Conservation (phyloP, 2,329 filamentous ascomycete genomes). For the Shiraia bambusicola region DNA sequence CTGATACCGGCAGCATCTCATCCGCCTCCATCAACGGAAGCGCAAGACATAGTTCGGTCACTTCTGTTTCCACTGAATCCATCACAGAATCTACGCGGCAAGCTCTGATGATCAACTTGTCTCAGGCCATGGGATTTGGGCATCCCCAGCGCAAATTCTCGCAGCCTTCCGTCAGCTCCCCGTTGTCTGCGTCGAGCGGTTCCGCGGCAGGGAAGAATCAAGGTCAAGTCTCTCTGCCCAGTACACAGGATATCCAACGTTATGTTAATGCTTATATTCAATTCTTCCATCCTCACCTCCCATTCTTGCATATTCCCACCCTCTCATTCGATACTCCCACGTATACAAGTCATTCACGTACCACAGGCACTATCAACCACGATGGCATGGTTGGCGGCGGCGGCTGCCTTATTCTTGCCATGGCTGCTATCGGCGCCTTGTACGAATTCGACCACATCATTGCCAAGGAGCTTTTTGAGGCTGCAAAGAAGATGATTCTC, state of each 20-base stretch:
- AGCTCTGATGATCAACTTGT: conserved; percentile 62
- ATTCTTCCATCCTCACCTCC: conserved; percentile 90
- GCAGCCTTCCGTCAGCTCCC: conserved; percentile 58
- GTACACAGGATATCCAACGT: conserved; percentile 81
- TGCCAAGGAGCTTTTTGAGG: conserved; percentile 85
- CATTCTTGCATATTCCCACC: conserved; percentile 91
- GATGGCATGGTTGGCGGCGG: conserved; percentile 69
- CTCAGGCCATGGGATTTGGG: conserved; percentile 59
- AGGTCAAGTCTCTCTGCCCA: conserved; percentile 65
- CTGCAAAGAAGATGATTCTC: conserved; percentile 93
- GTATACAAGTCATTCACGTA: conserved; percentile 61
- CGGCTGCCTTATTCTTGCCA: conserved; percentile 82
- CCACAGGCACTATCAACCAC: conserved; percentile 56
- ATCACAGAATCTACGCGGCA: conserved; percentile 68
- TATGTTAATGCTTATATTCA: conserved; percentile 88
- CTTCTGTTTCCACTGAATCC: conserved; percentile 63
- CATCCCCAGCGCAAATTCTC: conserved; percentile 59
- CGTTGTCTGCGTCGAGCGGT: conserved; percentile 45
- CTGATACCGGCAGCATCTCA: conserved; percentile 63
- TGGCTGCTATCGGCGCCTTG: conserved; percentile 82
- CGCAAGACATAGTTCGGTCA: conserved; percentile 61
- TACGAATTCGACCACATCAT: conserved; percentile 82
- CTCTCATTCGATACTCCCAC: conserved; percentile 83
- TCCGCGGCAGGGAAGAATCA: conserved; percentile 28
- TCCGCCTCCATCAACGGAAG: conserved; percentile 71